Base-by-base conservation (phyloP, 345 rosid species). In the Arabidopsis thaliana region DNA sequence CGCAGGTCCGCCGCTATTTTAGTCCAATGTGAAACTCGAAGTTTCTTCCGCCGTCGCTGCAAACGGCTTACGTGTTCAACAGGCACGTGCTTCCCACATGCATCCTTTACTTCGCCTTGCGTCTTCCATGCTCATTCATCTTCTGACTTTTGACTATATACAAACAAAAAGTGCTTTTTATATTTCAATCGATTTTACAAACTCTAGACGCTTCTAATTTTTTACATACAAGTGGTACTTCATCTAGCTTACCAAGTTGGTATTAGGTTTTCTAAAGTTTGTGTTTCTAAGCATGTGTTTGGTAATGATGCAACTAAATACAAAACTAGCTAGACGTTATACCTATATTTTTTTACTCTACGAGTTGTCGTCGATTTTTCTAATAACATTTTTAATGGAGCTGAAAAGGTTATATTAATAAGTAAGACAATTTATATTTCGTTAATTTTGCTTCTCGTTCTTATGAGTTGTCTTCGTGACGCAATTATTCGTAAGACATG, bases 71-170 rank as follows among this genome's bases (percentile, higher is more conserved):
- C 65, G 40, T 69, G 71, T 44, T 16, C 65, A 62, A 38, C 2
- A 44, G 12, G 6, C 65, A 76, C 71, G 66, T 69, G 80, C 36
- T 25, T 53, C 22, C 52, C 76, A 77, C 80, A 70, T 77, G 80
- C 44, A 0, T 62, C 28, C 75, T 59, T 3, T 45, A 53, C 70
- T 76, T 53, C 32, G 6, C 48, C 69, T 76, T 48, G 59, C 40
- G 36, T 44, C 50, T 36, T 62, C 49, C 63, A 68, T 48, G 74
- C 46, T 67, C 46, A 38, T 65, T 16, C 38, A 38, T 65, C 25
- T 65, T 42, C 49, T 55, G 46, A 20, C 57, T 4, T 55, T 72
- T 34, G 48, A 0, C 4, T 34, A 34, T 10, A 22, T 16, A 68
- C 52, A 44, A 3, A 11, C 44, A 7, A 49, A 16, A 49, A 6